Base-by-base conservation (phyloP, 768 basidiomycete species). In the Suillus americanus region DNA sequence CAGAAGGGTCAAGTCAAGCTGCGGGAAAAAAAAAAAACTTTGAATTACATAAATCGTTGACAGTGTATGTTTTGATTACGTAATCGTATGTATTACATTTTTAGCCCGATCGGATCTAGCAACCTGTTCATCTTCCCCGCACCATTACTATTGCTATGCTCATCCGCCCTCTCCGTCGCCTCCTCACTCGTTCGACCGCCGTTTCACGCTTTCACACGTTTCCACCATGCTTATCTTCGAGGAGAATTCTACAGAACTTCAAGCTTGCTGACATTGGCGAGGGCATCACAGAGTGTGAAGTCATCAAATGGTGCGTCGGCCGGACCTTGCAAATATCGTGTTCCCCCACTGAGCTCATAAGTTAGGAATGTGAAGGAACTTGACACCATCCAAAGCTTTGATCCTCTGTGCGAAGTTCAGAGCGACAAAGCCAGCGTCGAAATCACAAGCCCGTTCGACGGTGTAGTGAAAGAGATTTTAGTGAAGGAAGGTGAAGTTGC, bases 341-440 rank as follows among this genome's bases (percentile, higher is more conserved):
- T 18, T 37, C 23, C 40, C 50, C 55, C 55, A 40, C 38, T 40
- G 30, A 43, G 23, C 37, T 10, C 28, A 59, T 40, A 23, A 20
- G 4, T 51, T 68, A 94, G 92, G 93, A 86, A 77, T 61, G 84
- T 93, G 57, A 80, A 86, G 68, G 83, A 86, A 1, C 71, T 75
- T 14, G 75, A 81, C 18, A 69, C 71, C 0, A 77, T 95, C 0
- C 79, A 85, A 62, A 81, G 84, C 14, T 95, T 95, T 69, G 90
- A 91, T 56, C 75, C 82, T 20, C 79, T 94, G 5, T 93, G 91
- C 71, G 93, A 95, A 66, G 92, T 95, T 3, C 92, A 94, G 78
- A 90, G 89, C 66, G 93, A 95, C 83, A 95, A 95, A 75, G 93
- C 92, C 1, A 90, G 87, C 75, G 93, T 95, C 30, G 94, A 95